Evolutionary conservation across 805 yeast genomes (phyloP).

Genomic region (Starmerella roubikii): DNA sequence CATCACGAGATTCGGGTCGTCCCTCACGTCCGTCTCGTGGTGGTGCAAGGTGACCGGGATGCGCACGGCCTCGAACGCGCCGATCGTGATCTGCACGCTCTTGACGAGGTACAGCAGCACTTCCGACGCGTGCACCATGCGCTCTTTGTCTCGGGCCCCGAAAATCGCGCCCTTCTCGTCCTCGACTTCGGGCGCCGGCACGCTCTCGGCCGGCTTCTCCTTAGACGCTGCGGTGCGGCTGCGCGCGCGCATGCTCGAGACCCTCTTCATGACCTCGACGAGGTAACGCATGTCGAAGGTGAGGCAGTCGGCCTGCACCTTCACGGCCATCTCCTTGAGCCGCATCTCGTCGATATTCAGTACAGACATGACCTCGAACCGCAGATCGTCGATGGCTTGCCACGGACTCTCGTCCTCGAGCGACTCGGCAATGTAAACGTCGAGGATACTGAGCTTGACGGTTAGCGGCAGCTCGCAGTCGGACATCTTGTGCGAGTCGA

Average conservation of each 20-base stretch:
- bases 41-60: conserved; percentile 18
- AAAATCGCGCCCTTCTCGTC: conserved; percentile 3
- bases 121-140: conserved; percentile 4
- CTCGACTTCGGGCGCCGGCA: neutral
- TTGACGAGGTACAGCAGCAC: conserved; percentile 25
- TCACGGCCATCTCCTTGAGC: conserved; percentile 24
- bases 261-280: conserved; percentile 12
- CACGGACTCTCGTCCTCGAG: conserved; percentile 23
- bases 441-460: conserved; percentile 20
- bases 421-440: conserved; percentile 23
- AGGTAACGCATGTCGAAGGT: conserved; percentile 19
- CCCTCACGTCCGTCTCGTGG: neutral
- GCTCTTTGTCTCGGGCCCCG: conserved; percentile 6
- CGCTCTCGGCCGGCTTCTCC: neutral
- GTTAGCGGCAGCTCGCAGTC: conserved; percentile 24
- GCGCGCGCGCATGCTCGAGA: conserved; percentile 5
- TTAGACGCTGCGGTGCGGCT: too few species aligned
- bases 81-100: conserved; percentile 27
- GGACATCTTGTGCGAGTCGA: conserved; percentile 22
- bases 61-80: conserved; percentile 23
- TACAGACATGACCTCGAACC: conserved; percentile 24
- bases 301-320: conserved; percentile 23
- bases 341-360: conserved; percentile 22
- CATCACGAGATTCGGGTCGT: conserved; percentile 7
- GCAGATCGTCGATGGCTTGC: conserved; percentile 24